A percentile compares a stretch with the other conserved stretches of the same genome.
phyloP scores from a whole-genome alignment of 2,329 filamentous ascomycete genomes.

The Pseudogymnoascus sp. region DNA sequence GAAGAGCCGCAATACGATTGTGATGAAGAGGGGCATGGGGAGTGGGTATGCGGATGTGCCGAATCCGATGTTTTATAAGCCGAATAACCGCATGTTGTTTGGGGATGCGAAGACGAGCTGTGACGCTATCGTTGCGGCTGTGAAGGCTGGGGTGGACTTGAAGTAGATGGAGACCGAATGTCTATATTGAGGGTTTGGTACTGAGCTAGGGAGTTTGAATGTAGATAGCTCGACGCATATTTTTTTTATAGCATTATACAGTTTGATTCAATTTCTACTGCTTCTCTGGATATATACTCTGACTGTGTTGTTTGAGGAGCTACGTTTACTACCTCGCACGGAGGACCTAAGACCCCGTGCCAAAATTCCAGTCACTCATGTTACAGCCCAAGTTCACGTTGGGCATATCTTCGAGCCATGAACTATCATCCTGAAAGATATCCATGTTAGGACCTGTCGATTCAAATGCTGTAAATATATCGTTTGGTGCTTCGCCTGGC shows the following conservation, averaged over 20 bases:
- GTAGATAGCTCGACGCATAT: constrained; percentile 5
- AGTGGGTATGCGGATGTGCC: constrained; percentile 86
- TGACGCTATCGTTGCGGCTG: constrained; percentile 46
- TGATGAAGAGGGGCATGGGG: constrained; percentile 88
- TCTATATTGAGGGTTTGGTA: not conserved
- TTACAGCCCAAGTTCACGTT: not conserved
- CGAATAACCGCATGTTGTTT: constrained; percentile 83
- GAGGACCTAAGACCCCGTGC: not conserved
- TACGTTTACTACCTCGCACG: not conserved
- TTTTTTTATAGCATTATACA: constrained; percentile 5
- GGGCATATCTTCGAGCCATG: not conserved
- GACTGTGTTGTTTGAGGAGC: not conserved
- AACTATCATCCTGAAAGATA: not conserved
- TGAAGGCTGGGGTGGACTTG: not conserved
- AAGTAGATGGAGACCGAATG: not conserved
- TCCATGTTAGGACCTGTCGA: not conserved
- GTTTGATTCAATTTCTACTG: not conserved
- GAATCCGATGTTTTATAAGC: constrained; percentile 92
- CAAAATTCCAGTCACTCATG: not conserved
- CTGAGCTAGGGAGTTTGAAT: not conserved
- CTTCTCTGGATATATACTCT: not conserved
- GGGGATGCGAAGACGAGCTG: constrained; percentile 80
- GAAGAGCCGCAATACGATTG: constrained; percentile 87
- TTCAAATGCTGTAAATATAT: not conserved
- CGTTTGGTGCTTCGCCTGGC: not conserved